Percentiles rank a stretch among this genome's conserved stretches.
phyloP scores from a whole-genome alignment of 805 yeast species.

The Metschnikowia sp. region DNA sequence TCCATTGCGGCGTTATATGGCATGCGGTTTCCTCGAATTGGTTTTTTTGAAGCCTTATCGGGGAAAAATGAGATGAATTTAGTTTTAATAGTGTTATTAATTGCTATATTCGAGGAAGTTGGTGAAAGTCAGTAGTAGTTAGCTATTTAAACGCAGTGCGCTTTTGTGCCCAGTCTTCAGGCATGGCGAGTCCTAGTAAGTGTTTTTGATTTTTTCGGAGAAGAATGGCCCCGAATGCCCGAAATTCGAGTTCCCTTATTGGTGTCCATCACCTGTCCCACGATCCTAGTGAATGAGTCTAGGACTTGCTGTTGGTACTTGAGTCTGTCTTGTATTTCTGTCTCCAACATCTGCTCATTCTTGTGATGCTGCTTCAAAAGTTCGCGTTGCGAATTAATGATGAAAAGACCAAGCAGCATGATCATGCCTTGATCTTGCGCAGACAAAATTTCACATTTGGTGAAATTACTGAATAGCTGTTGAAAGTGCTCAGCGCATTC shows the following conservation, averaged over 20 bases:
- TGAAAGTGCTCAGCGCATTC: constrained; percentile 13
- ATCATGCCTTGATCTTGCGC: constrained; percentile 2
- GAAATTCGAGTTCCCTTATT: constrained; percentile 6
- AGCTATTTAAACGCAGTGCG: neutral
- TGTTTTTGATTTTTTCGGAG: constrained; percentile 4
- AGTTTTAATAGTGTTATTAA: too few relatives aligned
- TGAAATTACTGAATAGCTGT: constrained; percentile 7
- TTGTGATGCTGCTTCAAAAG: constrained; percentile 9
- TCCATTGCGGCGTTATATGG: neutral
- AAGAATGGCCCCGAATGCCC: constrained; percentile 12
- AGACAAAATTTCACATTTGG: constrained; percentile 2
- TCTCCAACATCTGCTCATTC: constrained; percentile 12
- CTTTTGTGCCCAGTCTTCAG: neutral
- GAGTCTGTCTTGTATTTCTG: constrained; percentile 12
- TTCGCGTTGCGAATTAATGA: constrained; percentile 10
- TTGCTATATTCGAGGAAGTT: too few relatives aligned
- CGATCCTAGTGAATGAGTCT: constrained; percentile 10
- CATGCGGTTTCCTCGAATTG: neutral
- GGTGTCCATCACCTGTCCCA: constrained; percentile 8
- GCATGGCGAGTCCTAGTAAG: neutral
- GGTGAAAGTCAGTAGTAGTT: neutral
- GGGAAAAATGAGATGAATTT: neutral
- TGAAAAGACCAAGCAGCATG: constrained; percentile 8
- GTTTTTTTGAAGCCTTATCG: too few relatives aligned
- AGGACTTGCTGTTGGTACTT: constrained; percentile 15